phyloP scores from a whole-genome alignment of 305 asterid genomes.

The Rubia balearica region DNA sequence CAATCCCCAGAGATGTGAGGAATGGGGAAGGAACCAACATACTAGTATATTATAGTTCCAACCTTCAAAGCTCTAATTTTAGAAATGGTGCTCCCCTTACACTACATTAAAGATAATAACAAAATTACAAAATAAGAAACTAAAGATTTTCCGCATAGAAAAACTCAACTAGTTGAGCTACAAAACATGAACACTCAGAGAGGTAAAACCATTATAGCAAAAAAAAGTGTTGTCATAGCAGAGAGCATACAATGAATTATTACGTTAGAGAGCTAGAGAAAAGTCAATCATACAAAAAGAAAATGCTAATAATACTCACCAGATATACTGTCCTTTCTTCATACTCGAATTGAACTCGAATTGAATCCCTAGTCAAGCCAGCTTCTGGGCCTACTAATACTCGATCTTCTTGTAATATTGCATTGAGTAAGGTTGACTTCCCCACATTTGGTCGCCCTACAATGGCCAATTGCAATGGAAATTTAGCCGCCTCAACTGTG shows the following conservation, averaged over 20 bases:
- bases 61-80: constrained; percentile 1
- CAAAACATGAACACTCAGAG: background rate
- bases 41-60: background rate
- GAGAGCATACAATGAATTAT: background rate
- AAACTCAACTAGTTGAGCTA: background rate
- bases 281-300: background rate
- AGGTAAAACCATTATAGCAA: background rate
- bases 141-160: background rate
- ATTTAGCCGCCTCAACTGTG: constrained; percentile 41
- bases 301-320: constrained; percentile 31
- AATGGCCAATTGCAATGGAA: constrained; percentile 60
- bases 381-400: constrained; percentile 97
- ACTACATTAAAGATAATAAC: background rate
- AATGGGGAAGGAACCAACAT: background rate
- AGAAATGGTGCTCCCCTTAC: background rate
- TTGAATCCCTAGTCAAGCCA: constrained; percentile 93
- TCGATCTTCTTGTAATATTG: constrained; percentile 68
- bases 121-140: background rate
- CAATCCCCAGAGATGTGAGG: background rate
- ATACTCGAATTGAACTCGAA: constrained; percentile 72
- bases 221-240: background rate
- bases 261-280: constrained; percentile 2
- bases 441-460: constrained; percentile 14
- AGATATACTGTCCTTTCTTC: constrained; percentile 75
- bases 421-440: constrained; percentile 10